phyloP scores from a whole-genome alignment of 495 filamentous ascomycete species.

The Cladorrhinum samala region DNA sequence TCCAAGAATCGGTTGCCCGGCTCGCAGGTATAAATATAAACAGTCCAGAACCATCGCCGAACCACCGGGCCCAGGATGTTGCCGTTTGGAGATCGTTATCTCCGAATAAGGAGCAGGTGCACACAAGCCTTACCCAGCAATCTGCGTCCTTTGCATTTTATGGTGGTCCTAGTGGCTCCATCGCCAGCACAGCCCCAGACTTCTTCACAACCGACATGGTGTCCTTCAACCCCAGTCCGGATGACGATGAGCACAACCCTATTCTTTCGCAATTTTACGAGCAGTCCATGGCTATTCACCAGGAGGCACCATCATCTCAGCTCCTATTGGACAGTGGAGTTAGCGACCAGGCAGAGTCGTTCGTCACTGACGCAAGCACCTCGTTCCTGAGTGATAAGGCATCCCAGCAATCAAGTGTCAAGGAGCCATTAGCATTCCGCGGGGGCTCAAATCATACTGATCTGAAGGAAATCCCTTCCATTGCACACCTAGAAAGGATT shows the following conservation, averaged over 20 bases:
- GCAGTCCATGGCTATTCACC: conserved; percentile 62
- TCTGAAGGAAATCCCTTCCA: conserved; percentile 64
- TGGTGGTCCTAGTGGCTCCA: conserved; percentile 11
- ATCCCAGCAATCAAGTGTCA: conserved; percentile 6
- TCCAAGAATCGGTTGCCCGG: conserved; percentile 38
- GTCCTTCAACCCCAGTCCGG: conserved; percentile 28
- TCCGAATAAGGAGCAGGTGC: conserved; percentile 29
- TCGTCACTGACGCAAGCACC: conserved; percentile 12
- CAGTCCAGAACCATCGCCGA: neutral
- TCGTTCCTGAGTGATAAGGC: conserved; percentile 14
- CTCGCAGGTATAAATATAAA: conserved; percentile 32
- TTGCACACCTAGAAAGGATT: conserved; percentile 60
- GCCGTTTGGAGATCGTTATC: conserved; percentile 45
- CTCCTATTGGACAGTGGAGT: conserved; percentile 21
- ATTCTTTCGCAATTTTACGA: conserved; percentile 59
- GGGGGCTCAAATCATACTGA: conserved; percentile 45
- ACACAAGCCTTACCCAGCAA: conserved; percentile 43
- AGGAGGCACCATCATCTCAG: conserved; percentile 48
- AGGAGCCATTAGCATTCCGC: conserved; percentile 16
- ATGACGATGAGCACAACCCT: conserved; percentile 17
- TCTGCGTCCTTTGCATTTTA: conserved; percentile 27
- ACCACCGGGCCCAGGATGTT: conserved; percentile 19
- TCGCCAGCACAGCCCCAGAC: conserved; percentile 23
- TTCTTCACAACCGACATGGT: conserved; percentile 46
- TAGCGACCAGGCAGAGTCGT: conserved; percentile 7